phyloP scores from a whole-genome alignment of 495 filamentous ascomycete species.

The Penicillium waksmanii region DNA sequence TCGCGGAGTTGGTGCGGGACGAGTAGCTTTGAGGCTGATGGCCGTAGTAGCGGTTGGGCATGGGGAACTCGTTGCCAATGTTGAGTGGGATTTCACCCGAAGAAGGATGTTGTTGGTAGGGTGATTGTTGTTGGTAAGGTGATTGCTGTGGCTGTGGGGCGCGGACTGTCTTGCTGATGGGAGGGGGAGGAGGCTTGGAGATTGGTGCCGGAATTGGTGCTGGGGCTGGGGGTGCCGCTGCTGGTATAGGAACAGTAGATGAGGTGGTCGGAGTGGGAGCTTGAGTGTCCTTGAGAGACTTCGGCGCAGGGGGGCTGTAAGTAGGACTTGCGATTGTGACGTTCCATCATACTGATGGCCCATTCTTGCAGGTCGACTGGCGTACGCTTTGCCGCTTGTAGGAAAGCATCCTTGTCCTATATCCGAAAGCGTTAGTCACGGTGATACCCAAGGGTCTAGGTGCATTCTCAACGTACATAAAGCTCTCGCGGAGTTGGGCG shows the following conservation, averaged over 20 bases:
- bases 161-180: constrained; percentile 51
- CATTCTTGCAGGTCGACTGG: constrained; percentile 88
- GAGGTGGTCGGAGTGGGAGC: constrained; percentile 16
- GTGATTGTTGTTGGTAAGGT: constrained; percentile 27
- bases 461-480: constrained; percentile 41
- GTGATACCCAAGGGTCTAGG: not conserved
- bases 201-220: constrained; percentile 22
- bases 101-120: constrained; percentile 55
- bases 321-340: constrained; percentile 90
- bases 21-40: constrained; percentile 26
- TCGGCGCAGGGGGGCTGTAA: constrained; percentile 66
- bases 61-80: constrained; percentile 47
- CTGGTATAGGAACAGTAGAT: constrained; percentile 14
- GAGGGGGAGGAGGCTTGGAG: constrained; percentile 29
- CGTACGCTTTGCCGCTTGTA: constrained; percentile 93
- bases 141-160: constrained; percentile 41
- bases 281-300: constrained; percentile 43
- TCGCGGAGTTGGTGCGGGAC: constrained; percentile 28
- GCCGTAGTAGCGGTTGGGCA: constrained; percentile 30
- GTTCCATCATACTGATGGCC: constrained; percentile 89
- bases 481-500: constrained; percentile 91
- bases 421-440: constrained; percentile 12
- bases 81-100: constrained; percentile 71
- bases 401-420: constrained; percentile 86
- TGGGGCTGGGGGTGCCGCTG: constrained; percentile 20